Conservation (phyloP, 1,139 yeast species). For the Tardiomyces blankii region DNA sequence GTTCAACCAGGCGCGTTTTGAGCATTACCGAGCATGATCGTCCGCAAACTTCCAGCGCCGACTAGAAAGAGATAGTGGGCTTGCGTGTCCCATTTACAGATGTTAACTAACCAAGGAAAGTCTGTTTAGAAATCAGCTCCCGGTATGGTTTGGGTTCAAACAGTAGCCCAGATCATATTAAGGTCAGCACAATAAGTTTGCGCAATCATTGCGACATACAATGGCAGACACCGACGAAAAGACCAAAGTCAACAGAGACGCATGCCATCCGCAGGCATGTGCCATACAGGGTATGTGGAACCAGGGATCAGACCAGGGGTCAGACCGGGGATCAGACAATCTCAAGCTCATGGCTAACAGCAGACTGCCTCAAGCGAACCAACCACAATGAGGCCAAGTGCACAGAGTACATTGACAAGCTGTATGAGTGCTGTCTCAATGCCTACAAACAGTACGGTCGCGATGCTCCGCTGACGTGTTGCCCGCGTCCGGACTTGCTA, state of each 20-base stretch:
- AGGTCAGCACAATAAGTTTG: no score
- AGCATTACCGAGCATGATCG: no score
- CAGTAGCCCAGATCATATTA: neutral
- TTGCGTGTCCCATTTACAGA: no score
- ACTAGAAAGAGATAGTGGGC: no score
- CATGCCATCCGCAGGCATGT: slow-evolving; percentile 16
- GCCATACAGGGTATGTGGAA: slow-evolving; percentile 33
- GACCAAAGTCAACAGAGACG: neutral
- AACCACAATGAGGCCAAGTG: slow-evolving; percentile 56
- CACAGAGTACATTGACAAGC: slow-evolving; percentile 42
- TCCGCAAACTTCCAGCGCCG: no score
- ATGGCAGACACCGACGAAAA: neutral
- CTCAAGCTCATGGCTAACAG: slow-evolving; percentile 2
- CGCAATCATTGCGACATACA: no score
- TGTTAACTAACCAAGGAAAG: no score
- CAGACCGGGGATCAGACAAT: no score
- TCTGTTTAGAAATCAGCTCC: no score
- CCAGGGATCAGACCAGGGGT: neutral
- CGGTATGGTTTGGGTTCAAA: neutral
- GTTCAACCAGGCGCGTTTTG: no score
- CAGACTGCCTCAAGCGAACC: slow-evolving; percentile 41
- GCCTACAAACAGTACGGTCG: slow-evolving; percentile 46
- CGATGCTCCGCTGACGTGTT: slow-evolving; percentile 46
- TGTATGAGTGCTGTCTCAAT: slow-evolving; percentile 51
- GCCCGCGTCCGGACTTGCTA: slow-evolving; percentile 49